Conservation (phyloP, 75 land plant genomes). For the Sequoiadendron giganteum region DNA sequence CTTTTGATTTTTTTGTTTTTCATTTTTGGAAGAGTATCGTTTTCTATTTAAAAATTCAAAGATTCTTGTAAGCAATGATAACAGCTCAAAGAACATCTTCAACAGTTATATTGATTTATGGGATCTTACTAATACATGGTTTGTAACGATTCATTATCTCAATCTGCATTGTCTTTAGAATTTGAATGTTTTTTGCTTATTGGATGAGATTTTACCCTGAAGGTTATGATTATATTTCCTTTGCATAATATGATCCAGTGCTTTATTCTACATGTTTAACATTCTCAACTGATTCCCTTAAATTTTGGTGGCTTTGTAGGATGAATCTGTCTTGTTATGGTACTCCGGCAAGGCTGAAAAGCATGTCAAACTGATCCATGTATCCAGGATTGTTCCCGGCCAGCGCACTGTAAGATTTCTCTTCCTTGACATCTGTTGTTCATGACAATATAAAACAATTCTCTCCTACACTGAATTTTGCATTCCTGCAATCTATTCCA, state of each 20-base stretch:
- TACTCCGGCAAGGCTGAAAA: conserved; percentile 75
- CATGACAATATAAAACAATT: background rate
- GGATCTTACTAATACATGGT: background rate
- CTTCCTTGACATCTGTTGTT: background rate
- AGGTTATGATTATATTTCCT: background rate
- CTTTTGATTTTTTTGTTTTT: background rate
- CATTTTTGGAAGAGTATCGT: background rate
- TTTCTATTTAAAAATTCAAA: background rate
- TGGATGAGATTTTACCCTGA: background rate
- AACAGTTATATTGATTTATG: background rate
- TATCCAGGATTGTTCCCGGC: conserved; percentile 71
- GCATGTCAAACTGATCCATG: conserved; percentile 40
- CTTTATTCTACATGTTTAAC: background rate
- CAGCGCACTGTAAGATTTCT: conserved; percentile 71
- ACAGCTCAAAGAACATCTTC: background rate
- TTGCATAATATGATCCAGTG: background rate
- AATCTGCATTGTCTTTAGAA: background rate
- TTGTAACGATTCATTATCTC: background rate
- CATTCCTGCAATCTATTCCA: background rate
- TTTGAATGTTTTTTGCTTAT: background rate
- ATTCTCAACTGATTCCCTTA: background rate
- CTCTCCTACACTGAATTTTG: background rate
- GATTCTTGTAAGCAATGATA: background rate
- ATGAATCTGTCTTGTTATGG: conserved; percentile 68
- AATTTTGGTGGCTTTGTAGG: conserved; percentile 36